Percentiles rank a stretch among this genome's conserved stretches.
phyloP scores from a whole-genome alignment of 2,329 filamentous ascomycete species.

The Magnaporthiopsis rhizophila region DNA sequence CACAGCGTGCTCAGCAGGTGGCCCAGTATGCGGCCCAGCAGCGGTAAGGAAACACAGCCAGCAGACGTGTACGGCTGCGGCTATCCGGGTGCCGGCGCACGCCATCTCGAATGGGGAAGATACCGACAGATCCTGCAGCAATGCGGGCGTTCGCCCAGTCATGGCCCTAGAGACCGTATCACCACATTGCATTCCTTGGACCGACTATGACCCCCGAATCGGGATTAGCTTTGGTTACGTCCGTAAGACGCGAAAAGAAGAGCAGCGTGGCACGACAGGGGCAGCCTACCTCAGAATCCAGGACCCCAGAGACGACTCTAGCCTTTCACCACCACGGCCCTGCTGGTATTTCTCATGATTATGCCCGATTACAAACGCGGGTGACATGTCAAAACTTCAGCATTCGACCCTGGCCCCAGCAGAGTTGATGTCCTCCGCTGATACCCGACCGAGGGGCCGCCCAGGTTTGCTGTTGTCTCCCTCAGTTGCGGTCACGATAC shows the following conservation, averaged over 20 bases:
- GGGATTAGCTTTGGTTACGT: conserved; percentile 6
- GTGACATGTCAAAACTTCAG: neutral
- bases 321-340: neutral
- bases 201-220: neutral
- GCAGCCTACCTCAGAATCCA: neutral
- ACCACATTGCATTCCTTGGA: neutral
- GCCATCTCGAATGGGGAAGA: neutral
- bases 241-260: conserved; percentile 6
- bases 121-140: conserved; percentile 18
- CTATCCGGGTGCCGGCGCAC: neutral
- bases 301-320: neutral
- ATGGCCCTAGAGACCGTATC: neutral
- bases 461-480: neutral
- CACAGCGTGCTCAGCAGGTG: neutral
- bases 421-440: neutral
- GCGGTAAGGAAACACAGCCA: neutral
- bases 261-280: neutral
- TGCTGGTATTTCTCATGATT: neutral
- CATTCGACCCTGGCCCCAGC: neutral
- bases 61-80: neutral
- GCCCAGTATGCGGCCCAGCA: neutral
- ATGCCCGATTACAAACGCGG: neutral
- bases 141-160: conserved; percentile 12
- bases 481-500: neutral
- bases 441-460: too few species aligned